These are phyloP conservation scores for Solanum rostratum DNA, from an alignment of 257 asterid species.

Conservation along the genomic window DNA sequence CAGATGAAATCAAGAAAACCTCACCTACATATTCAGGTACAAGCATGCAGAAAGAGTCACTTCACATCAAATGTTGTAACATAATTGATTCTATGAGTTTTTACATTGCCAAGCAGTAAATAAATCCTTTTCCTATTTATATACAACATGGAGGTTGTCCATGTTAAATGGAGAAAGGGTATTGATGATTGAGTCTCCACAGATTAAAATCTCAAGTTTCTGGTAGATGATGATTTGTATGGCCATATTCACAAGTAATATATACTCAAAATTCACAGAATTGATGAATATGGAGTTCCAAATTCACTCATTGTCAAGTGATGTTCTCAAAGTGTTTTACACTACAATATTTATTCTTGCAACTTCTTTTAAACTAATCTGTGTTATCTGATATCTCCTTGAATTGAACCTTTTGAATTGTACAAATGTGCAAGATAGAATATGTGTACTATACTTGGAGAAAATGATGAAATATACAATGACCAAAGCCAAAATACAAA, in stretches of 20 bases:
- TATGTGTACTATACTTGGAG: constrained; percentile 8
- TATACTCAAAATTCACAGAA: not conserved
- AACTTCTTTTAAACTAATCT: not conserved
- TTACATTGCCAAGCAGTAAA: not conserved
- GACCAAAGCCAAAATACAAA: not conserved
- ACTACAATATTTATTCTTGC: not conserved
- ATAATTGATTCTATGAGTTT: not conserved
- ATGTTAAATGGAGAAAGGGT: not conserved
- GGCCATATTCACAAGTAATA: not conserved
- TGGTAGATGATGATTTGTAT: not conserved
- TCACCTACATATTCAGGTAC: not conserved
- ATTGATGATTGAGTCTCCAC: not conserved
- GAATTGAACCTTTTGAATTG: not conserved
- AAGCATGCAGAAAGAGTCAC: not conserved
- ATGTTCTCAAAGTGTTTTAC: not conserved
- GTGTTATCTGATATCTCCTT: not conserved
- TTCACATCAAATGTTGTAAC: not conserved
- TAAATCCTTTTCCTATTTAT: not conserved
- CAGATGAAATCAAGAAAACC: not conserved
- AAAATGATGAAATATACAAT: constrained; percentile 26
- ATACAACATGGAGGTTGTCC: not conserved
- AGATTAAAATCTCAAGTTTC: not conserved
- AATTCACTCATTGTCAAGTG: not conserved
- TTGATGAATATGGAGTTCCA: not conserved
- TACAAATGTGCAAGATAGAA: constrained; percentile 9